Evolutionary conservation across 2,329 filamentous ascomycete species (phyloP).

Genomic region (Metarhizium robertsii): DNA sequence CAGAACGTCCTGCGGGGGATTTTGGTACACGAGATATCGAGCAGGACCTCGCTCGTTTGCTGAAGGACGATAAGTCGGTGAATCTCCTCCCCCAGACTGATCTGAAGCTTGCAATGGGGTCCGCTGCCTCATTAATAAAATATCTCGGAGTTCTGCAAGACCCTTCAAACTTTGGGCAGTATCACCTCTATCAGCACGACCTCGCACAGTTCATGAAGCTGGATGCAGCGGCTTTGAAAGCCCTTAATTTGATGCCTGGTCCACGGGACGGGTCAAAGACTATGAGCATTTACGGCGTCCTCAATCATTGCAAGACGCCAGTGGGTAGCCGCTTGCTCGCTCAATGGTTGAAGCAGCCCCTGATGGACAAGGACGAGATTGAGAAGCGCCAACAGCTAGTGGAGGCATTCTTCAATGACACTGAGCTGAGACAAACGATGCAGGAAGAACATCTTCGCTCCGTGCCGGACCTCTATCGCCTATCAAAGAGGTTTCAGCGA

Average conservation of each 20-base stretch:
- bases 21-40: conserved; percentile 91
- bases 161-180: conserved; percentile 91
- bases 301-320: conserved; percentile 97
- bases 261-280: conserved; percentile 90
- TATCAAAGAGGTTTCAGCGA: conserved; percentile 91
- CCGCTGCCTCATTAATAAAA: conserved; percentile 86
- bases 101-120: conserved; percentile 90
- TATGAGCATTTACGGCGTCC: conserved; percentile 88
- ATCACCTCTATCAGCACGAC: conserved; percentile 94
- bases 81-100: conserved; percentile 80
- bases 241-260: conserved; percentile 94
- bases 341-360: conserved; percentile 95
- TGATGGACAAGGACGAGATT: conserved; percentile 87
- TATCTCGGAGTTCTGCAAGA: conserved; percentile 89
- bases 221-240: conserved; percentile 86
- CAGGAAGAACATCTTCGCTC: conserved; percentile 92
- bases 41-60: conserved; percentile 77
- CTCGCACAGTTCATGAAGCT: conserved; percentile 97
- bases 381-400: conserved; percentile 88
- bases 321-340: conserved; percentile 81
- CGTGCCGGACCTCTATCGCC: conserved; percentile 86
- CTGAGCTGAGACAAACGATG: conserved; percentile 87
- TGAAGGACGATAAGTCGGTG: conserved; percentile 76
- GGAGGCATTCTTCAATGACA: conserved; percentile 88
- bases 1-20: conserved; percentile 66